phyloP scores from a whole-genome alignment of 129 eudicot genomes.

The Escallonia rubra region DNA sequence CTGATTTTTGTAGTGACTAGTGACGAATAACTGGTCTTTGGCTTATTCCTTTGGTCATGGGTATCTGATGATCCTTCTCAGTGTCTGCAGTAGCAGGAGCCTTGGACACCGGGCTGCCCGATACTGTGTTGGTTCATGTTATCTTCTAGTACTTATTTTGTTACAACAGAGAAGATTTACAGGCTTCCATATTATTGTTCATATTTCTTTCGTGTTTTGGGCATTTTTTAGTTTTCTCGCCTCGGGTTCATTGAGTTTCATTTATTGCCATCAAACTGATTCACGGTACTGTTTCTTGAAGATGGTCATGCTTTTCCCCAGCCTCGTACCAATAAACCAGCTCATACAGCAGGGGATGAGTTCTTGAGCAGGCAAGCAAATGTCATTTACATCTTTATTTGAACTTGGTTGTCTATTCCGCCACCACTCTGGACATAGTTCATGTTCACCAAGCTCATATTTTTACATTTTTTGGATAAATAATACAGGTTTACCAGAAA shows the following conservation, averaged over 20 bases:
- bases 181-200: too few species aligned
- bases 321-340: constrained; percentile 64
- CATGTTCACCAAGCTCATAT: neutral
- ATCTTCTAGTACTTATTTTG: too few species aligned
- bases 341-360: constrained; percentile 57
- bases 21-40: too few species aligned
- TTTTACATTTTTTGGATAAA: neutral
- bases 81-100: too few species aligned
- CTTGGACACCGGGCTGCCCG: too few species aligned
- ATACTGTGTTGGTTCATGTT: too few species aligned
- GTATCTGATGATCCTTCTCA: too few species aligned
- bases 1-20: too few species aligned
- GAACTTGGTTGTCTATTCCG: neutral
- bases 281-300: constrained; percentile 20
- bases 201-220: too few species aligned
- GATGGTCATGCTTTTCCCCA: constrained; percentile 61
- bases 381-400: neutral
- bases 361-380: constrained; percentile 73
- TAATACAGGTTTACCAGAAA: constrained; percentile 71
- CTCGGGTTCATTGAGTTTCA: neutral
- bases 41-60: too few species aligned
- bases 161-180: too few species aligned
- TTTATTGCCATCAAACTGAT: constrained; percentile 9
- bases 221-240: neutral
- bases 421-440: neutral